Evolutionary conservation across 2,329 filamentous ascomycete species (phyloP), one percentile per base, ranked within the genome.

Genomic region (Colletotrichum trifolii): DNA sequence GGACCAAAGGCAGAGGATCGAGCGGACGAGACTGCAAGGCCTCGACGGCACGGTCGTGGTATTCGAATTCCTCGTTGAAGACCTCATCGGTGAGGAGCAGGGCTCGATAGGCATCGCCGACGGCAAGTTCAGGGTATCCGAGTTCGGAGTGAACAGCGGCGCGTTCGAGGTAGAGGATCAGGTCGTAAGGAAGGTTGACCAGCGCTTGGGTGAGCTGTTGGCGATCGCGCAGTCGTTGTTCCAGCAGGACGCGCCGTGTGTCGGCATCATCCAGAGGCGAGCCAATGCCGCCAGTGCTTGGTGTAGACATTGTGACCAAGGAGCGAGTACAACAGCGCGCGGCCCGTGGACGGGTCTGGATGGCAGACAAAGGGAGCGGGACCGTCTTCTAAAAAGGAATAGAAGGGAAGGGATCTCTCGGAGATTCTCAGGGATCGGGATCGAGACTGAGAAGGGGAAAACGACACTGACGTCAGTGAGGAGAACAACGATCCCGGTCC

Each of bases 41-140:
- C 55, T 87, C 85, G 7, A 83, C 69, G 8, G 90, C 89, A 70
- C 86, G 80, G 13, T 93, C 88, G 73, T 96, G 90, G 72, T 94
- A 96, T 76, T 97, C 93, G 70, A 92, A 94, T 43, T 87, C 86
- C 67, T 95, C 91, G 60, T 96, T 90, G 68, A 84, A 78, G 40
- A 93, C 85, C 69, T 96, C 93, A 73, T 98, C 95, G 13, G 91
- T 86, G 50, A 99, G 81, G 4, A 97, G 86, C n/a, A 98, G 84
- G 1, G 94, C 94, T 60, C 91, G 90, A 75, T 98, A 98, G 6
- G 93, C 93, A 81, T 97, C 94, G 39, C 93, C 93, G 10, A 91
- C 90, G 6, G 94, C 94, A 43, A 99, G 86, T 76, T 99, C 96
- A 0, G 93, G 93, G 76, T 97, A 98, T 42, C 89, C 92, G 50